Percentiles rank a stretch among this genome's conserved stretches.
Conservation (phyloP, 768 basidiomycete species). For the Kwoniella europaea region DNA sequence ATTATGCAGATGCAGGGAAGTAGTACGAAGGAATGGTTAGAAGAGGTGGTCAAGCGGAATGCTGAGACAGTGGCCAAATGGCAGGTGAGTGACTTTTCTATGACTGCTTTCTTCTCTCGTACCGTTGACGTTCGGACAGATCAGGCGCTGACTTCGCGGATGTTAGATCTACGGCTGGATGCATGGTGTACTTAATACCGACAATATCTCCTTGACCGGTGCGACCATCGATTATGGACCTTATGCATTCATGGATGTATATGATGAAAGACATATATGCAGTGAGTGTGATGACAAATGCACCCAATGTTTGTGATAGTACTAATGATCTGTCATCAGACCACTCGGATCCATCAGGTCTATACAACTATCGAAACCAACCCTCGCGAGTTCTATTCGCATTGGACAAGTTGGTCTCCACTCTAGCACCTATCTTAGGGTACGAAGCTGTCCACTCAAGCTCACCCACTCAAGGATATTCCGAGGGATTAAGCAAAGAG, state of each 20-base stretch:
- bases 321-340: conserved; percentile 25
- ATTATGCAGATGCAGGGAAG: conserved; percentile 59
- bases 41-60: conserved; percentile 81
- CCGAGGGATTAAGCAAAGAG: conserved; percentile 67
- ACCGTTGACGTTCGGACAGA: too few species aligned
- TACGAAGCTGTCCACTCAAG: conserved; percentile 69
- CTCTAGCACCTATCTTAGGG: conserved; percentile 84
- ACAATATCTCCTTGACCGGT: conserved; percentile 68
- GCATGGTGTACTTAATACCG: conserved; percentile 95
- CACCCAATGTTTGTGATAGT: neutral
- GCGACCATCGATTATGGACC: conserved; percentile 69
- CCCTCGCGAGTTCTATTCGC: conserved; percentile 68
- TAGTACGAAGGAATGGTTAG: conserved; percentile 62
- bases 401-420: conserved; percentile 65
- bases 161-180: conserved; percentile 52
- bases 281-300: conserved; percentile 58
- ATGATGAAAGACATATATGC: conserved; percentile 81
- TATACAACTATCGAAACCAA: conserved; percentile 55
- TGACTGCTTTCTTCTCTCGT: too few species aligned
- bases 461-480: conserved; percentile 65
- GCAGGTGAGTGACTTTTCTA: conserved; percentile 65
- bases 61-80: conserved; percentile 91
- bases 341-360: conserved; percentile 50
- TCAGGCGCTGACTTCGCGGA: neutral
- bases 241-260: conserved; percentile 94